These are phyloP conservation scores for Teratosphaeriaceae sp. DNA, from an alignment of 2,329 filamentous ascomycete species.

Conservation along the genomic window DNA sequence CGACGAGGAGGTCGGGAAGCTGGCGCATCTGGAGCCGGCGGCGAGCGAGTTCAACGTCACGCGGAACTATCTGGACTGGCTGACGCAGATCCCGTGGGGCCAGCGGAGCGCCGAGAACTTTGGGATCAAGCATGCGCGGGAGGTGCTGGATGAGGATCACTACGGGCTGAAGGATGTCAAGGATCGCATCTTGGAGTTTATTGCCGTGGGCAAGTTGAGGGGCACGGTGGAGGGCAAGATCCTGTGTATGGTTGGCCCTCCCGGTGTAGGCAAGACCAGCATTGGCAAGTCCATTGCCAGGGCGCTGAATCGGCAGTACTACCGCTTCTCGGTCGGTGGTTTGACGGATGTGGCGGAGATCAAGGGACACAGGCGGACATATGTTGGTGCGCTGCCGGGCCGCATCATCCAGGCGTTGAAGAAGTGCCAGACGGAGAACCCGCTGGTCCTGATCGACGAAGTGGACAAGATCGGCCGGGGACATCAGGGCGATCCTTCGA, in stretches of 20 bases:
- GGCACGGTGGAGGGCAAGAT: conserved; percentile 99
- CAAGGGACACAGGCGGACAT: conserved; percentile 93
- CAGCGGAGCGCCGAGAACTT: conserved; percentile 95
- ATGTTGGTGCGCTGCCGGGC: conserved; percentile 90
- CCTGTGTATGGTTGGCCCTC: conserved; percentile 92
- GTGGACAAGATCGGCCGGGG: conserved; percentile 97
- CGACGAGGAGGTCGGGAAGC: conserved; percentile 95
- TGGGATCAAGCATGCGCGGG: conserved; percentile 82
- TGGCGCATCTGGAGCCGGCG: conserved; percentile 88
- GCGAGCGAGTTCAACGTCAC: conserved; percentile 99
- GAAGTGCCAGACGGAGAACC: conserved; percentile 98
- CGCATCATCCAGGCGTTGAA: conserved; percentile 97
- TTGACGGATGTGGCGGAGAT: conserved; percentile 97
- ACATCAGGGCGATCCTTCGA: conserved; percentile 93
- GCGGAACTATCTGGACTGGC: conserved; percentile 95
- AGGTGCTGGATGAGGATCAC: conserved; percentile 90
- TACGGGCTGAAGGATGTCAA: conserved; percentile 97
- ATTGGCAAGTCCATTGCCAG: conserved; percentile 97
- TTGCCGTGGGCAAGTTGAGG: conserved; percentile 92
- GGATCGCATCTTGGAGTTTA: conserved; percentile 96
- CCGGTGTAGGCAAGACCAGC: conserved; percentile 96
- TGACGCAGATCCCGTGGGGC: conserved; percentile 97
- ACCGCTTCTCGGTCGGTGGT: conserved; percentile 95
- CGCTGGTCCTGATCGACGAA: conserved; percentile 91
- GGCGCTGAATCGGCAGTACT: conserved; percentile 92